Evolutionary conservation across 768 basidiomycete genomes (phyloP).

Genomic region (Amanita exitialis): DNA sequence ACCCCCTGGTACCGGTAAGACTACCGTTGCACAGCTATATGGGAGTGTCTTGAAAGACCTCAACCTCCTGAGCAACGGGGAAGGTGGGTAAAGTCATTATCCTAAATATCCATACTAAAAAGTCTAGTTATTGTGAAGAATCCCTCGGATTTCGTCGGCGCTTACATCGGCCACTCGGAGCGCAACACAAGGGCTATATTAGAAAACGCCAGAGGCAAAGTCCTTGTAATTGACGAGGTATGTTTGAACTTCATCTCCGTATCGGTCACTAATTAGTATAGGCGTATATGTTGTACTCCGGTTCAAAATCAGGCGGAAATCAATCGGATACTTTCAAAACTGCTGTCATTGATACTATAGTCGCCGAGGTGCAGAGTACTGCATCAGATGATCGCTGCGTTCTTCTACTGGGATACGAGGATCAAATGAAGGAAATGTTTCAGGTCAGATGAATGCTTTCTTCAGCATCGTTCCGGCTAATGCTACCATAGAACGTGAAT

Average conservation of each 20-base stretch:
- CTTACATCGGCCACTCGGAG: conserved; percentile 49
- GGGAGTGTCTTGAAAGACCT: conserved; percentile 54
- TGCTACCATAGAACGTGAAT: conserved; percentile 47
- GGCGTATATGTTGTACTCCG: conserved; percentile 64
- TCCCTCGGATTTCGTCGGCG: conserved; percentile 60
- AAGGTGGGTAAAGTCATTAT: conserved; percentile 32
- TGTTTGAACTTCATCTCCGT: conserved; percentile 3
- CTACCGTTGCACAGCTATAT: conserved; percentile 58
- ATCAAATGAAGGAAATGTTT: conserved; percentile 67
- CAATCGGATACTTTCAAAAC: conserved; percentile 45
- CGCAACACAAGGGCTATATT: conserved; percentile 55
- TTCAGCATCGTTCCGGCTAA: background rate
- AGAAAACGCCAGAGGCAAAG: conserved; percentile 48
- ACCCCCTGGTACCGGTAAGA: conserved; percentile 65
- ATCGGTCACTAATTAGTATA: conserved; percentile 14
- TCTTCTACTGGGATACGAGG: conserved; percentile 53
- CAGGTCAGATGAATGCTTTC: conserved; percentile 30
- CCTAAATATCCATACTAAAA: background rate
- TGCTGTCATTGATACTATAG: conserved; percentile 64
- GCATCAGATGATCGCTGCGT: conserved; percentile 67
- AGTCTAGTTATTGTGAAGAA: conserved; percentile 52
- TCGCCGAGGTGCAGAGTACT: conserved; percentile 61
- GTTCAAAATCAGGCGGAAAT: conserved; percentile 20
- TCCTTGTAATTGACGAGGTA: conserved; percentile 64
- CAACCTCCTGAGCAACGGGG: conserved; percentile 59